Base-by-base conservation (phyloP, 139 green algal genomes). In the Zygnema cylindricum region DNA sequence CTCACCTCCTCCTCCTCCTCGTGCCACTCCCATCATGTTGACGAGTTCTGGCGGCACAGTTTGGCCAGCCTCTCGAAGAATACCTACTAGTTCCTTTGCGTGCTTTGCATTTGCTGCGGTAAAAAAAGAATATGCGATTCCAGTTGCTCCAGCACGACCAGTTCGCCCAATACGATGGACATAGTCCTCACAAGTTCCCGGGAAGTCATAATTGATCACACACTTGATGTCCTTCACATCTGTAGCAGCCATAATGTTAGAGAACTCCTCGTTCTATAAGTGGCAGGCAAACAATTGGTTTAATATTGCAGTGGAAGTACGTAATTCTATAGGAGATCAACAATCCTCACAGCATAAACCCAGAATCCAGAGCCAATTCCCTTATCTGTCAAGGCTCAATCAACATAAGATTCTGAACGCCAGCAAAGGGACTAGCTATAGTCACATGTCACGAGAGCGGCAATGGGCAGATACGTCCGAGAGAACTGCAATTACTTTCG, bases 161-260 rank as follows among this genome's bases (percentile, higher is more conserved):
- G 97, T 98, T 30, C 97, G 92, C 0, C 97, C 97, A 55, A 98
- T 96, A 1, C 96, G 91, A 93, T 99, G 97, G 32, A 98, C 94
- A 93, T 99, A 99, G 1, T 94, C 92, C 76, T 98, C 96, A 23
- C 98, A 84, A 39, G 88, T 94, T 39, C 69, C 40, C 30, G 97
- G 96, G 76, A 94, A 94, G 91, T 94, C 91, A 69, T 89, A 94
- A 63, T 94, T 94, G 36, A 94, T 84, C 32, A 94, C 91, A 79
- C 85, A 87, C 63, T 92, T 94, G 39, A 94, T 93, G 71, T 92
- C 91, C 71, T 94, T 90, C n/a, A 92, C 89, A 35, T 92, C 89
- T 92, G 88, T 0, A 55, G 40, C 23, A 32, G 55, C 49, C 42
- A 69, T 11, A 85, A 38, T 21, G 83, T 85, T 16, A 79, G 38